phyloP scores from a whole-genome alignment of 441 rosid species.

The Erysimum cheiri region DNA sequence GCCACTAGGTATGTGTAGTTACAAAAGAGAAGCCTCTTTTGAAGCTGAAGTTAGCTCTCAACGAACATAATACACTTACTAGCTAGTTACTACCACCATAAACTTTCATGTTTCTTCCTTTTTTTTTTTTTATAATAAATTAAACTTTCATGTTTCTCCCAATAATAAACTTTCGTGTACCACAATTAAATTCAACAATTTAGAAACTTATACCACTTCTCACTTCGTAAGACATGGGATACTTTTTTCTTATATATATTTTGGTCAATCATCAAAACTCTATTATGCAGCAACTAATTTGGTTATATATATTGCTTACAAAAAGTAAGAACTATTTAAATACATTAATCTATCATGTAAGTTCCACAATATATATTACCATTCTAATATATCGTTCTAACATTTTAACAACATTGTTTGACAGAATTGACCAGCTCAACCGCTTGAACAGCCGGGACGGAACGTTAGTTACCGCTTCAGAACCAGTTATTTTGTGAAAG shows the following conservation, averaged over 20 bases:
- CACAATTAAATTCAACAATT: neutral
- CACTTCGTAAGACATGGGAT: neutral
- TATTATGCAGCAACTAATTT: neutral
- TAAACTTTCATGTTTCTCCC: neutral
- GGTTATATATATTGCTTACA: neutral
- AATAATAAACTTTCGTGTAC: neutral
- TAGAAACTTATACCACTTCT: neutral
- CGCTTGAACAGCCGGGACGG: neutral
- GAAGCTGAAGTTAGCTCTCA: conserved; percentile 5
- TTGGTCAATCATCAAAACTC: conserved; percentile 6
- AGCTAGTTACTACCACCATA: conserved; percentile 2
- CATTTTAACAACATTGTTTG: conserved; percentile 5
- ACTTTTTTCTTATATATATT: neutral
- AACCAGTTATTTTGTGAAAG: conserved; percentile 25
- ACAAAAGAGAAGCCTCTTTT: neutral
- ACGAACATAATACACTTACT: neutral
- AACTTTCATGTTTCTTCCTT: too few relatives aligned
- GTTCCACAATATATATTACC: neutral
- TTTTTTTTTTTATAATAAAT: too few relatives aligned
- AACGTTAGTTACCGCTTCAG: conserved; percentile 33
- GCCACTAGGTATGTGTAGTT: conserved; percentile 16
- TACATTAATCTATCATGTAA: neutral
- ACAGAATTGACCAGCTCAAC: conserved; percentile 32
- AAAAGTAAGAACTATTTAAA: neutral
- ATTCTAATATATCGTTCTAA: neutral